Evolutionary conservation across 2,329 filamentous ascomycete species (phyloP), one percentile per base, ranked within the genome.

Genomic region (Penicillium nordicum): DNA sequence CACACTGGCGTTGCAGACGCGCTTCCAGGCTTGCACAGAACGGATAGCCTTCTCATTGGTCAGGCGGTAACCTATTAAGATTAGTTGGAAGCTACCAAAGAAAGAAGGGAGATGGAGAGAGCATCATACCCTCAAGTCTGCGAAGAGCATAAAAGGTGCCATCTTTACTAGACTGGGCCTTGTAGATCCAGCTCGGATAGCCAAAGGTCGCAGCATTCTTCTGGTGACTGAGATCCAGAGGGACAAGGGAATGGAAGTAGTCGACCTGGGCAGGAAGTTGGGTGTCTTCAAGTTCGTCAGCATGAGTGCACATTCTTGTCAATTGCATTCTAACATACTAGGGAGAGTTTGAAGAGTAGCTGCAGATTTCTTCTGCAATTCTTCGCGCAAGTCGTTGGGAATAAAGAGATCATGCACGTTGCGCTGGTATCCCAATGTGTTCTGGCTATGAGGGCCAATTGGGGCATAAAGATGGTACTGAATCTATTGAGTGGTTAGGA

Each of bases 401-500:
- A 97, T 83, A 73, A 99, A 99, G 63, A 97, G 90, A 69, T 97
- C 92, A 69, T 95, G 90, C 1, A 90, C 86, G 55, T 88, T 87
- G 57, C 90, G 86, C 71, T 99, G 93, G 69, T 96, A 96, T 3
- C 88, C 86, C 63, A 89, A 80, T 30, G 96, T 80, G 61, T 91
- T 91, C 60, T 93, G 89, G 58, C 86, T 84, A 70, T 92, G 84
- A n/a, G 90, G 87, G 6, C 90, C 91, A 55, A 92, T 83, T 0
- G 92, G 92, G 32, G 91, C 90, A 73, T 99, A 99, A 12, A 96
- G 82, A 72, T 99, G 94, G 72, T 97, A 96, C 78, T 93, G 89
- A 6, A 92, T 83, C 85, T 88, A 58, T n/a, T 8, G 25, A 23
- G 30, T 23, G 25, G 21, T 45, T 59, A 48, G 53, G 52, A 7